Evolutionary conservation across 2,329 filamentous ascomycete genomes (phyloP).

Genomic region (Cladophialophora chaetospira): DNA sequence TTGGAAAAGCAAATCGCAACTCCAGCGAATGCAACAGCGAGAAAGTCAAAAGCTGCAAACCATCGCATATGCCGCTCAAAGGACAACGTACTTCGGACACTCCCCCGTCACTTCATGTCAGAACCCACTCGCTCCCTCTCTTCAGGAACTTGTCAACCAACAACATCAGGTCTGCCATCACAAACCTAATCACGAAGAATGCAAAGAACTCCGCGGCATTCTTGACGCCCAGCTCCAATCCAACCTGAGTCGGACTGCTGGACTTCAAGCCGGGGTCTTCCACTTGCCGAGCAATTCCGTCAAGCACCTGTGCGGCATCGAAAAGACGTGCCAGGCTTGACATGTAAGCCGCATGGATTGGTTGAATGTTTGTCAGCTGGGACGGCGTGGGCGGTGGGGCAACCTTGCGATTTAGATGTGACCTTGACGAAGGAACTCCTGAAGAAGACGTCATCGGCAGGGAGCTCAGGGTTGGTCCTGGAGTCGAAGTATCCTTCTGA

Average conservation of each 20-base stretch:
- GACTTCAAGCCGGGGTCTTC: conserved; percentile 91
- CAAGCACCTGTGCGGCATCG: conserved; percentile 88
- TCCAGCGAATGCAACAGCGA: neutral
- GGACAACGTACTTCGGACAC: conserved; percentile 10
- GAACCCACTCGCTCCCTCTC: conserved; percentile 91
- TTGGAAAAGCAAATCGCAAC: neutral
- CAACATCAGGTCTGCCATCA: conserved; percentile 78
- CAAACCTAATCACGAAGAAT: conserved; percentile 94
- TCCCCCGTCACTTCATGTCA: conserved; percentile 46
- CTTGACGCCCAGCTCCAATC: conserved; percentile 86
- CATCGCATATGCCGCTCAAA: conserved; percentile 11
- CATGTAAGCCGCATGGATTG: conserved; percentile 80
- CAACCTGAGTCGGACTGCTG: conserved; percentile 91
- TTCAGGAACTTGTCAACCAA: conserved; percentile 97
- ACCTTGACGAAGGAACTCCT: conserved; percentile 58
- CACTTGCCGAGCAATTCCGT: conserved; percentile 90
- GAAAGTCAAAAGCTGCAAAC: neutral
- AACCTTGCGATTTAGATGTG: conserved; percentile 64
- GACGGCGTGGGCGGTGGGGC: conserved; percentile 58
- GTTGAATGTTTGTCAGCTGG: conserved; percentile 64
- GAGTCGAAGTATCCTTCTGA: conserved; percentile 40
- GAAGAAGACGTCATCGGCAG: conserved; percentile 70
- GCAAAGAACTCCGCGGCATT: conserved; percentile 97
- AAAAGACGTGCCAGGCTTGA: conserved; percentile 83
- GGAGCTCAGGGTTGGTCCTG: conserved; percentile 68